Evolutionary conservation across 352 stramenopile genomes (phyloP), one percentile per base, ranked within the genome.

Genomic region (Globisporangium echinulatum): DNA sequence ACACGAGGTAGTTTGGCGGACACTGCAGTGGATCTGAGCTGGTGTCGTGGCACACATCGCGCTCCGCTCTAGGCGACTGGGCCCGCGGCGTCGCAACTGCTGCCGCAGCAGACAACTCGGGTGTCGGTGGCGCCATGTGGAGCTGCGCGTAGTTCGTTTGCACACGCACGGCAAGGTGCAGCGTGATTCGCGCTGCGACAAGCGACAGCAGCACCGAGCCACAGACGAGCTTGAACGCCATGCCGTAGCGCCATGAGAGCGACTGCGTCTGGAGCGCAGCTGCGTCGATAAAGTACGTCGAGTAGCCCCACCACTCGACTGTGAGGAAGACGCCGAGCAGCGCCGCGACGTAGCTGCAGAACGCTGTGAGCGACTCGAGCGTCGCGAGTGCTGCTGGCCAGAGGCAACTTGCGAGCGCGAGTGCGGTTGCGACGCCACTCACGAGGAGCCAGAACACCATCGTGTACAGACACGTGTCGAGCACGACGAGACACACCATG

Each of bases 251-350:
- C 52, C 71, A 76, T 6, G 62, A 52, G n/a, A 89, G 60, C 7
- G 64, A 37, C 5, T 86, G 59, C 36, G 78, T 68, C 15, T 65
- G 47, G 17, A 86, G 47, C 33, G 70, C 70, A 2, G 59, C 60
- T 6, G 48, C 37, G 49, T 89, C 75, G 36, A 86, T 71, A 58
- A 86, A 77, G 43, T 69, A 77, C 48, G 54, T 61, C 43, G 71
- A 70, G 58, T 86, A 89, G 42, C 69, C 71, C 69, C 73, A 84
- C 79, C 77, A 89, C 25, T 71, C 63, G 50, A 87, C 4, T 4
- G 68, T 52, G 52, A 81, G 62, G 5, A 86, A 54, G 15, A 75
- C 13, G 0, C 71, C 66, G 7, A 89, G 57, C 15, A 71, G 46
- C 6, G 70, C 62, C 25, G 66, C 77, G 0, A 62, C 64, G 53